Conservation (phyloP, 371 early-diverging fungal genomes). For the Apophysomyces trapeziformis region DNA sequence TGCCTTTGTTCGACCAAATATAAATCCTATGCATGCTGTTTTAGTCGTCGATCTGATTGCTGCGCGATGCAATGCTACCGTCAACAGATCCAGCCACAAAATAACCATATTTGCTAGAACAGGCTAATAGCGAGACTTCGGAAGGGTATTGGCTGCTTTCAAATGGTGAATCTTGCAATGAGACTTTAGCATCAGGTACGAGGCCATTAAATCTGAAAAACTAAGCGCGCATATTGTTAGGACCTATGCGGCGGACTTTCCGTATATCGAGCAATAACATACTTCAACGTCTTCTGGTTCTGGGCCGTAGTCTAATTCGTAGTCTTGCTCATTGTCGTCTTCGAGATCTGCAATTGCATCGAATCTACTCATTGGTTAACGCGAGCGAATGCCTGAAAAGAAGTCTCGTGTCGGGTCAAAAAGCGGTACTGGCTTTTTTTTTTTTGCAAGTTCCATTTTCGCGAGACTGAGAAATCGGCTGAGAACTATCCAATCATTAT, state of each 20-base stretch:
- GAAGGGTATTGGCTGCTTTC: slow-evolving; percentile 30
- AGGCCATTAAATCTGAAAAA: slow-evolving; percentile 42
- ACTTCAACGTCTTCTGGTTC: not conserved
- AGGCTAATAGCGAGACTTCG: slow-evolving; percentile 38
- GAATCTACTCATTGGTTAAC: not conserved
- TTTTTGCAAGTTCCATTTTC: too few species aligned
- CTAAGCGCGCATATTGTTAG: slow-evolving; percentile 17
- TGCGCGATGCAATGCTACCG: slow-evolving; percentile 24
- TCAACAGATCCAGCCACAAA: slow-evolving; percentile 40
- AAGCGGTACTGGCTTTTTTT: too few species aligned
- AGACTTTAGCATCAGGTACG: slow-evolving; percentile 47
- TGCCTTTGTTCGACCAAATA: slow-evolving; percentile 32
- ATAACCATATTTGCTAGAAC: slow-evolving; percentile 42
- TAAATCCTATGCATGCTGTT: slow-evolving; percentile 33
- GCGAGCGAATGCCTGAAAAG: too few species aligned
- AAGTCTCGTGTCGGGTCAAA: too few species aligned
- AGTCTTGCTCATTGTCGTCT: not conserved
- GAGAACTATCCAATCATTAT: too few species aligned
- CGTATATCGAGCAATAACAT: not conserved
- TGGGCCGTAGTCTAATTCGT: not conserved
- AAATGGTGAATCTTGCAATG: slow-evolving; percentile 38
- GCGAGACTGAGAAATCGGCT: too few species aligned
- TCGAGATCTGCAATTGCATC: slow-evolving; percentile 1
- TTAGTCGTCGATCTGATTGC: not conserved
- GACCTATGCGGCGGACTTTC: not conserved